Evolutionary conservation across 139 green algal species (phyloP).

Genomic region (Chlamydomonas sp.): DNA sequence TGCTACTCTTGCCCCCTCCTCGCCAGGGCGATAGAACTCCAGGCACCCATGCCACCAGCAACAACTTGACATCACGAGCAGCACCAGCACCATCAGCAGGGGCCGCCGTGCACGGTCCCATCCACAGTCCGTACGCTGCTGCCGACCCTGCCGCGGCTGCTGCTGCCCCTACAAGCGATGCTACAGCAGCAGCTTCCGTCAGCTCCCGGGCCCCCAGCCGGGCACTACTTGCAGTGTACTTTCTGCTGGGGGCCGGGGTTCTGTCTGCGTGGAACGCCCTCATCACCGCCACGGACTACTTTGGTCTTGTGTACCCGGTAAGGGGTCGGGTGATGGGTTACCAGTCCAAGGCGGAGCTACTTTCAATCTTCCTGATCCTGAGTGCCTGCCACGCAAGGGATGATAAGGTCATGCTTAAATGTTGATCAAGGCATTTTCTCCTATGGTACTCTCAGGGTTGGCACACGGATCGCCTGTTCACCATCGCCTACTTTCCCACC

Average conservation of each 20-base stretch:
- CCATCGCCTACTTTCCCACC: slow-evolving; percentile 71
- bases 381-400: background rate
- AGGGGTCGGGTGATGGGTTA: background rate
- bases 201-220: too few relatives aligned
- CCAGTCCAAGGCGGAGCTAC: too few relatives aligned
- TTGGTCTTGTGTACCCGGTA: slow-evolving; percentile 26
- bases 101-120: too few relatives aligned
- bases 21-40: too few relatives aligned
- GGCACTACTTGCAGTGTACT: slow-evolving; percentile 28
- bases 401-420: background rate
- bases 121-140: too few relatives aligned
- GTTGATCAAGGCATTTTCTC: background rate
- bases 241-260: slow-evolving; percentile 55
- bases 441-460: slow-evolving; percentile 46
- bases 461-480: slow-evolving; percentile 81
- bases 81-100: too few relatives aligned
- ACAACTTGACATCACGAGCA: too few relatives aligned
- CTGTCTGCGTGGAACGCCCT: slow-evolving; percentile 84
- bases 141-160: too few relatives aligned
- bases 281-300: slow-evolving; percentile 77
- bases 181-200: too few relatives aligned
- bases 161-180: too few relatives aligned
- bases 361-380: background rate
- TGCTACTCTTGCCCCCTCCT: too few relatives aligned
- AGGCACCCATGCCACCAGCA: too few relatives aligned